Percentiles rank a stretch among this genome's conserved stretches.
Conservation (phyloP, 176 grass and related monocot genomes). For the Echinochloa phyllopogon region DNA sequence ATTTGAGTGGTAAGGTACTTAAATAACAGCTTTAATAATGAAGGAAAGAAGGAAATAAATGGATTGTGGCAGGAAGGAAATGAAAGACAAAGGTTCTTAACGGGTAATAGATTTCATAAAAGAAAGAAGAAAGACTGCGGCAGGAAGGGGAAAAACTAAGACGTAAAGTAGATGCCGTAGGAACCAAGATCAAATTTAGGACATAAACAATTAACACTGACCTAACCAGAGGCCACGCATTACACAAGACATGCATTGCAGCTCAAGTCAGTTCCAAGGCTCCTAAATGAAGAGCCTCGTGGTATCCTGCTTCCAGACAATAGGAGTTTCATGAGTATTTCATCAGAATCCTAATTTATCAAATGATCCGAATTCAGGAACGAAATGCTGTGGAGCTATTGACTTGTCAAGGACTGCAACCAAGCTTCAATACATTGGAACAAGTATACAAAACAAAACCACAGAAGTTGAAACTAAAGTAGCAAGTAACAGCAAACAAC, state of each 20-base stretch:
- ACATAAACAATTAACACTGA: conserved; percentile 93
- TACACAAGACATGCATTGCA: conserved; percentile 86
- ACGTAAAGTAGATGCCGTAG: conserved; percentile 56
- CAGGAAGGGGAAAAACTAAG: conserved; percentile 21
- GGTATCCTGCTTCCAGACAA: conserved; percentile 86
- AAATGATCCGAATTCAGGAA: conserved; percentile 74
- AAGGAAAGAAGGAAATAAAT: conserved; percentile 21
- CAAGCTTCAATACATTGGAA: conserved; percentile 56
- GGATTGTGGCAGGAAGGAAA: conserved; percentile 24
- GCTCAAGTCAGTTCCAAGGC: conserved; percentile 73
- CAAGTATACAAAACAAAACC: conserved; percentile 24
- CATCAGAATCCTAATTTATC: conserved; percentile 56
- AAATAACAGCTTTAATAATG: not conserved
- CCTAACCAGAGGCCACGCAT: conserved; percentile 85
- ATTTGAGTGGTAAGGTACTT: conserved; percentile 6
- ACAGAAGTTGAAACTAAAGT: not conserved
- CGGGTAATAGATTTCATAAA: not conserved
- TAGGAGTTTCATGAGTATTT: conserved; percentile 82
- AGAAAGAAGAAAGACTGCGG: conserved; percentile 19
- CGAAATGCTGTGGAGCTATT: conserved; percentile 47
- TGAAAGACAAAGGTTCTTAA: not conserved
- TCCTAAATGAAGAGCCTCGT: conserved; percentile 73
- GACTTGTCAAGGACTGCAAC: conserved; percentile 49
- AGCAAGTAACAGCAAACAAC: not conserved
- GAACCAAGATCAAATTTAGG: conserved; percentile 63